Base-by-base conservation (phyloP, 176 grass and related monocot species). In the Triticum monococcum region DNA sequence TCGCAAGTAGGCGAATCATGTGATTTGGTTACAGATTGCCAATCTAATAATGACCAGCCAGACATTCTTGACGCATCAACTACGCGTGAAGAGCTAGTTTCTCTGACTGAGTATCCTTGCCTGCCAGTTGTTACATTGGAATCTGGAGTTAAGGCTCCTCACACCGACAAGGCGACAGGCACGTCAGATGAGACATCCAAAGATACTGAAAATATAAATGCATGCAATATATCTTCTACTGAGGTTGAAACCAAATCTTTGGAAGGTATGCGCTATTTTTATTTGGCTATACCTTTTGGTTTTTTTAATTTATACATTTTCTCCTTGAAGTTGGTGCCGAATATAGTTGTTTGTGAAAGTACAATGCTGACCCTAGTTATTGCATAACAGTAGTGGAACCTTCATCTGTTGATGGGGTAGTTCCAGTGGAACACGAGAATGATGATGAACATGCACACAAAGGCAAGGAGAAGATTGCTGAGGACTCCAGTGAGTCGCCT, bases 211-310 rank as follows among this genome's bases (percentile, higher is more conserved):
- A 82, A 66, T 74, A 77, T 79, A 81, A 72, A 81, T 35, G 79
- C 57, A 72, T 77, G 62, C 65, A 46, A 36, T 54, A 83, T 73
- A 59, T 88, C 87, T 50, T 87, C 87, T 82, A 52, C 75, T 82
- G 80, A 67, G 41, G 75, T 79, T 83, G 66, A 87, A 89, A 83
- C 77, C 9, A 90, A 93, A 72, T 85, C 41, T 61, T 61, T 82
- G 77, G 82, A 91, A 88, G 84, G 81, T 86, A 89, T 76, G 60
- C 32, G 22, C 48, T 64, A 80, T 85, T 81, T 72, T 78, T 75
- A 5, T 68, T 17, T 84, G n/a, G 45, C 46, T 71, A 37, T 43
- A 5, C 11, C 11, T 75, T 67, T 68, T 68, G 9, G 46, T 52
- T 80, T 10, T 13, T 28, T 20, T 12, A 17, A 83, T 74, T 75